These are phyloP conservation scores for Amylocystis lapponica DNA, from an alignment of 768 basidiomycete species.

Conservation along the genomic window DNA sequence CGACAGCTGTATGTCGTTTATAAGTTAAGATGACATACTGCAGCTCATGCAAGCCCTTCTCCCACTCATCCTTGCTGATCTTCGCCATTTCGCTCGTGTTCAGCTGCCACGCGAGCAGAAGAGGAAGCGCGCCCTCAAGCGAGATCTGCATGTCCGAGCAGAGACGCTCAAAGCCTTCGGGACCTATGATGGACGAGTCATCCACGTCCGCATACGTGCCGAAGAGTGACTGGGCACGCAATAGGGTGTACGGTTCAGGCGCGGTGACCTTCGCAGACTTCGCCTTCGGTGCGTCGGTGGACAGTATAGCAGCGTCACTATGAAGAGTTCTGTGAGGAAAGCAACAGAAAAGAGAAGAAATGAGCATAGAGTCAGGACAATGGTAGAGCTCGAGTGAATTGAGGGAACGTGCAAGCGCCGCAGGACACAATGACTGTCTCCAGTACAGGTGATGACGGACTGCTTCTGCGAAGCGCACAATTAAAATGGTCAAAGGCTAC, in stretches of 20 bases:
- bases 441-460: no score
- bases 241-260: conserved; percentile 40
- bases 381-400: neutral
- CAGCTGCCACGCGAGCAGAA: conserved; percentile 74
- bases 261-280: conserved; percentile 6
- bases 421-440: no score
- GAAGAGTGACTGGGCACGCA: conserved; percentile 54
- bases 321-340: conserved; percentile 46
- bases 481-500: no score
- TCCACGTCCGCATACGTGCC: conserved; percentile 50
- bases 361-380: conserved; percentile 42
- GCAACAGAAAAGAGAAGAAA: conserved; percentile 60
- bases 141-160: conserved; percentile 67
- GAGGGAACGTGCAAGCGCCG: no score
- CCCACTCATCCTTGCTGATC: conserved; percentile 66
- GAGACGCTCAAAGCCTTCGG: conserved; percentile 66
- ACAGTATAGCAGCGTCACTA: conserved; percentile 10
- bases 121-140: conserved; percentile 65
- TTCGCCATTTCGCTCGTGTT: conserved; percentile 68
- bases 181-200: conserved; percentile 51
- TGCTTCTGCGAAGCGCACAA: no score
- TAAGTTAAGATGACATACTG: conserved; percentile 31
- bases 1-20: neutral
- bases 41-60: conserved; percentile 42
- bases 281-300: conserved; percentile 13